Evolutionary conservation across 1,139 yeast species (phyloP).

Genomic region (Blastobotrys aristatus): DNA sequence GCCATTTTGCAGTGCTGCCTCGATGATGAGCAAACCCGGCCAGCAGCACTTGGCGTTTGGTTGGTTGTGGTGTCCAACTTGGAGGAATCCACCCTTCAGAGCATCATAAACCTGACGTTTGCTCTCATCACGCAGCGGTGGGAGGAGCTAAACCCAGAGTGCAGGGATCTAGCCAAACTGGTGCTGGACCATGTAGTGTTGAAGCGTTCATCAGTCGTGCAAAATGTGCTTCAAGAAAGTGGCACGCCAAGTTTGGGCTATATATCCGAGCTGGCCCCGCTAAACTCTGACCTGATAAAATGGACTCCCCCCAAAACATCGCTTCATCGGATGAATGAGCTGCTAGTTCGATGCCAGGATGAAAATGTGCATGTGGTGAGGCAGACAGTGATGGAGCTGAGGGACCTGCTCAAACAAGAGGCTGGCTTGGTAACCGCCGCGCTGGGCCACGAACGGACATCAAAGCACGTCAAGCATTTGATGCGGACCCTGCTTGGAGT

Average conservation of each 20-base stretch:
- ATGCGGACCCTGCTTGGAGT: slow-evolving; percentile 55
- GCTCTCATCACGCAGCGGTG: slow-evolving; percentile 65
- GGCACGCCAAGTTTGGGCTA: slow-evolving; percentile 27
- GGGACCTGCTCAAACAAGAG: slow-evolving; percentile 45
- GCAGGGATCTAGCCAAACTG: slow-evolving; percentile 17
- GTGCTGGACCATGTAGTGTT: slow-evolving; percentile 21
- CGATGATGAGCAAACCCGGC: slow-evolving; percentile 57
- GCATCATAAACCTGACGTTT: slow-evolving; percentile 51
- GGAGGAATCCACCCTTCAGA: slow-evolving; percentile 47
- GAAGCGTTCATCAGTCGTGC: slow-evolving; percentile 14
- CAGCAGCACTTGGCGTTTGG: slow-evolving; percentile 67
- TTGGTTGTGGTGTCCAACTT: slow-evolving; percentile 41
- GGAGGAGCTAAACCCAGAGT: slow-evolving; percentile 30
- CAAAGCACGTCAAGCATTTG: slow-evolving; percentile 40
- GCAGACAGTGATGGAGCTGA: slow-evolving; percentile 70
- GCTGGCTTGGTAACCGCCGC: slow-evolving; percentile 38
- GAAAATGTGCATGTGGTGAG: slow-evolving; percentile 73
- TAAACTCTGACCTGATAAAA: slow-evolving; percentile 12
- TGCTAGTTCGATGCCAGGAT: slow-evolving; percentile 49
- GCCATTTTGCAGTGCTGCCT: slow-evolving; percentile 81
- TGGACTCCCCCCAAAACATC: slow-evolving; percentile 5
- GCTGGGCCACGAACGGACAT: slow-evolving; percentile 15
- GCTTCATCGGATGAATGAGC: slow-evolving; percentile 13
- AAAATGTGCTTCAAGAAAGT: slow-evolving; percentile 20
- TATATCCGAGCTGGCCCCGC: slow-evolving; percentile 23